Conservation (phyloP, 345 rosid genomes). For the Trapa bicornis region DNA sequence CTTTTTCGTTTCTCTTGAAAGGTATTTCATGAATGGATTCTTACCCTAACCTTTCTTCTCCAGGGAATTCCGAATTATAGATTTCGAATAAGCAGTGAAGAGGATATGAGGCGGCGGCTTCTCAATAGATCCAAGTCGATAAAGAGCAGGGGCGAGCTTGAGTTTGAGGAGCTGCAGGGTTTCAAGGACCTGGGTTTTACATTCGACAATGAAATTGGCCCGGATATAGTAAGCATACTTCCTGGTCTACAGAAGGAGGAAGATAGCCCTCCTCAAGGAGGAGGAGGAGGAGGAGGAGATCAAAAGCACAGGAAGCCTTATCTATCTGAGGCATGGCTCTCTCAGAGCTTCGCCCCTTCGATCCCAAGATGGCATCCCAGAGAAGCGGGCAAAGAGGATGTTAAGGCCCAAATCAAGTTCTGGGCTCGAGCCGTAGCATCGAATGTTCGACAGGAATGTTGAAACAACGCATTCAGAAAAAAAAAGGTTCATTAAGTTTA, state of each 20-base stretch:
- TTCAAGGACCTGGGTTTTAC: slow-evolving; percentile 37
- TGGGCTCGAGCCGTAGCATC: slow-evolving; percentile 18
- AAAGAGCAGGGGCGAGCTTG: slow-evolving; percentile 29
- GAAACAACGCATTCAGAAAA: background rate
- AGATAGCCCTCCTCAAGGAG: background rate
- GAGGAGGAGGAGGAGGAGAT: slow-evolving; percentile 3
- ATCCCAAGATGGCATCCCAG: slow-evolving; percentile 13
- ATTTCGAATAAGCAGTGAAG: background rate
- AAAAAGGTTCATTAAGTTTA: too few species aligned
- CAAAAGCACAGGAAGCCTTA: slow-evolving; percentile 16
- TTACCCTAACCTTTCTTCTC: background rate
- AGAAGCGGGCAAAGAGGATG: slow-evolving; percentile 4
- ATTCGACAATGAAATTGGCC: slow-evolving; percentile 23
- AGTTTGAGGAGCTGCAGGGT: slow-evolving; percentile 30
- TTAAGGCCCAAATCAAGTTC: slow-evolving; percentile 15
- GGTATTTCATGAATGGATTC: background rate
- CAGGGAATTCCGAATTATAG: slow-evolving; percentile 4
- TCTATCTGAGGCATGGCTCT: slow-evolving; percentile 21
- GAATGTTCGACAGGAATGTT: slow-evolving; percentile 1
- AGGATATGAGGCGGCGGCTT: slow-evolving; percentile 13
- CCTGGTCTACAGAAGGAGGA: slow-evolving; percentile 27
- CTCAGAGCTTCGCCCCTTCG: slow-evolving; percentile 6
- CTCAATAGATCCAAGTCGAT: slow-evolving; percentile 8
- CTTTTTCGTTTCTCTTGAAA: too few species aligned
- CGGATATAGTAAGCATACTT: slow-evolving; percentile 14